A percentile compares a stretch with the other conserved stretches of the same genome.
Evolutionary conservation across 108 stramenopile species (phyloP).

Genomic region (Skeletonema tropicum): DNA sequence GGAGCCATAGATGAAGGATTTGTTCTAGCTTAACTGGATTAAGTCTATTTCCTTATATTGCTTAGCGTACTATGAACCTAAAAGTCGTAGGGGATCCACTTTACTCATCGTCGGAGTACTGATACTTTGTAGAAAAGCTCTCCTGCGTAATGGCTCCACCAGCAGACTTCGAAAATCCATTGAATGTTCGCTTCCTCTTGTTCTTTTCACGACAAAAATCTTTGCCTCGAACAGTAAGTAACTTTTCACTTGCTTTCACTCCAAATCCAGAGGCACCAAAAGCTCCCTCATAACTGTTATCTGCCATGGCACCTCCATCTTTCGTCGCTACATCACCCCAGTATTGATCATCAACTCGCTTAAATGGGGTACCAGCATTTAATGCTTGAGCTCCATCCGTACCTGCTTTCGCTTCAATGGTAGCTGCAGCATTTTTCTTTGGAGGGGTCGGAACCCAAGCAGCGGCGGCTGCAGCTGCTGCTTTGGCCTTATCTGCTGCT

Average conservation of each 20-base stretch:
- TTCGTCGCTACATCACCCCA: constrained; percentile 92
- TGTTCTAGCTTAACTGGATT: constrained; percentile 26
- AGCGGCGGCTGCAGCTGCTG: constrained; percentile 86
- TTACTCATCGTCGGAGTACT: constrained; percentile 59
- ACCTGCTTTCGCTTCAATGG: constrained; percentile 61
- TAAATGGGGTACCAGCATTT: constrained; percentile 89
- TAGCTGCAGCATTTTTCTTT: constrained; percentile 43
- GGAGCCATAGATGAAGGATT: constrained; percentile 41
- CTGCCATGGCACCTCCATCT: constrained; percentile 91
- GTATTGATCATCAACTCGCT: constrained; percentile 91
- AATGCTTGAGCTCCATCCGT: constrained; percentile 90
- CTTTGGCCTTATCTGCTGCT: constrained; percentile 66
- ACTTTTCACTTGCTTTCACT: constrained; percentile 89
- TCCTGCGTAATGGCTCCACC: constrained; percentile 73
- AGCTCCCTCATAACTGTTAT: constrained; percentile 91
- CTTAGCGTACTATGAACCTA: not conserved
- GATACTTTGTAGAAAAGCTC: constrained; percentile 81
- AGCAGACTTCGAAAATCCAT: constrained; percentile 82
- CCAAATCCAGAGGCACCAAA: constrained; percentile 98
- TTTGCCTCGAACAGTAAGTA: constrained; percentile 94
- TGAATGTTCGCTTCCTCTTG: constrained; percentile 95
- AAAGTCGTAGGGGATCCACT: not conserved
- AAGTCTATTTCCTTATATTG: not conserved
- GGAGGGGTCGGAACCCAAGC: constrained; percentile 75
- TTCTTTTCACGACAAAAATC: constrained; percentile 99